These are phyloP conservation scores for Lepiota venenata DNA, from an alignment of 768 basidiomycete species.

Conservation along the genomic window DNA sequence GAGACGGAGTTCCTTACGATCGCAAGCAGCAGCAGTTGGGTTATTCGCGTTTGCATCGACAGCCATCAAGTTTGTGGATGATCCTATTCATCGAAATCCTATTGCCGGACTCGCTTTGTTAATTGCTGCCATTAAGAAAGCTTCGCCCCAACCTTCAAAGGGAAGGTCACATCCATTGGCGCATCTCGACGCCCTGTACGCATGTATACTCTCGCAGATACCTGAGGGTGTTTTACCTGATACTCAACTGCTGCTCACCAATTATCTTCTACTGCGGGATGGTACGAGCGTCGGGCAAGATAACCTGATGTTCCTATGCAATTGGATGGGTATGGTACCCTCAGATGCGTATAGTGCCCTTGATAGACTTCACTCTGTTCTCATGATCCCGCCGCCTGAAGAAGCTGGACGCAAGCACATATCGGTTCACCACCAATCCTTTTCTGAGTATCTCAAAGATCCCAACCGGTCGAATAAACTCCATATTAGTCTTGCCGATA, in stretches of 20 bases:
- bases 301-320: not conserved
- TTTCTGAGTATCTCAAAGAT: not conserved
- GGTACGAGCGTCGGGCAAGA: no score
- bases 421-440: not conserved
- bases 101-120: not conserved
- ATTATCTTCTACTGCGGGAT: not conserved
- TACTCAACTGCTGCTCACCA: not conserved
- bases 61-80: not conserved
- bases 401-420: not conserved
- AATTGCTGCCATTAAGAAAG: not conserved
- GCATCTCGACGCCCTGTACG: not conserved
- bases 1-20: not conserved
- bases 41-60: not conserved
- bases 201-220: not conserved
- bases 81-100: not conserved
- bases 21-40: not conserved
- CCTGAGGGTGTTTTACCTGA: not conserved
- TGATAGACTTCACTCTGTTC: not conserved
- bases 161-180: not conserved
- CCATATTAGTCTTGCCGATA: not conserved
- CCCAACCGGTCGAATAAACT: not conserved
- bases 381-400: not conserved
- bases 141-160: not conserved
- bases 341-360: not conserved
- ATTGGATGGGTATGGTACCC: not conserved